Conservation (phyloP, 495 filamentous ascomycete genomes). For the Aspergillus sclerotioniger region DNA sequence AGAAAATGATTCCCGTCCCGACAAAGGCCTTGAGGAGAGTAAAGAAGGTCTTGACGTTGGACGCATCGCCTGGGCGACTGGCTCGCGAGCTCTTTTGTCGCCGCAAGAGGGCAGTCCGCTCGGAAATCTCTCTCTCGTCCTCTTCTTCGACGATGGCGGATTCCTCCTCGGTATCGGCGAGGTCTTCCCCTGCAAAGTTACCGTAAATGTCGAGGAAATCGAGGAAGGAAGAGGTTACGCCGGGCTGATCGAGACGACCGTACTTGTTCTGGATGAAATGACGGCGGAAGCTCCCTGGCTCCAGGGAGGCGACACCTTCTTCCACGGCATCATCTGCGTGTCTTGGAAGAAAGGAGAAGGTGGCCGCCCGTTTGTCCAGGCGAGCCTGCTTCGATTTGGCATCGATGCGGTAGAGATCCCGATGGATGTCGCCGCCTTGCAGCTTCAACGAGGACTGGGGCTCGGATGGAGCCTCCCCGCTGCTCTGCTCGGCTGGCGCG, state of each 20-base stretch:
- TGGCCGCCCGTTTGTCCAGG: slow-evolving; percentile 53
- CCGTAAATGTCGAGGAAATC: slow-evolving; percentile 70
- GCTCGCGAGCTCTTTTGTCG: slow-evolving; percentile 44
- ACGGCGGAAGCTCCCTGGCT: slow-evolving; percentile 61
- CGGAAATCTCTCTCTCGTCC: slow-evolving; percentile 28
- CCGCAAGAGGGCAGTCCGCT: slow-evolving; percentile 52
- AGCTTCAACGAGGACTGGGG: slow-evolving; percentile 59
- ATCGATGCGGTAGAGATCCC: slow-evolving; percentile 63
- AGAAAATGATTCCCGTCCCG: slow-evolving; percentile 86
- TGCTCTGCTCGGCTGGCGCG: background rate
- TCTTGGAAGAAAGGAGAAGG: slow-evolving; percentile 46
- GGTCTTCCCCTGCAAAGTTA: slow-evolving; percentile 68
- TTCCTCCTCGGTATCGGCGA: slow-evolving; percentile 60
- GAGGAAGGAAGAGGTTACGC: slow-evolving; percentile 59
- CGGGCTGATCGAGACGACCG: slow-evolving; percentile 38
- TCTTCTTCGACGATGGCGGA: slow-evolving; percentile 37
- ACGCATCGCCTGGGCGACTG: slow-evolving; percentile 51
- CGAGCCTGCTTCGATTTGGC: slow-evolving; percentile 39
- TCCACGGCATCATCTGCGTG: slow-evolving; percentile 38
- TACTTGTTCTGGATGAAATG: slow-evolving; percentile 55
- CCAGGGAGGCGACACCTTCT: slow-evolving; percentile 45
- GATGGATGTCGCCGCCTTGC: slow-evolving; percentile 67
- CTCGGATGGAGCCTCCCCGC: slow-evolving; percentile 6
- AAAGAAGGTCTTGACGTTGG: slow-evolving; percentile 64
- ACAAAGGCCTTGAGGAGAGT: slow-evolving; percentile 89